Evolutionary conservation across 2,329 filamentous ascomycete genomes (phyloP), one percentile per base, ranked within the genome.

Genomic region (Nannizziopsis barbatae): DNA sequence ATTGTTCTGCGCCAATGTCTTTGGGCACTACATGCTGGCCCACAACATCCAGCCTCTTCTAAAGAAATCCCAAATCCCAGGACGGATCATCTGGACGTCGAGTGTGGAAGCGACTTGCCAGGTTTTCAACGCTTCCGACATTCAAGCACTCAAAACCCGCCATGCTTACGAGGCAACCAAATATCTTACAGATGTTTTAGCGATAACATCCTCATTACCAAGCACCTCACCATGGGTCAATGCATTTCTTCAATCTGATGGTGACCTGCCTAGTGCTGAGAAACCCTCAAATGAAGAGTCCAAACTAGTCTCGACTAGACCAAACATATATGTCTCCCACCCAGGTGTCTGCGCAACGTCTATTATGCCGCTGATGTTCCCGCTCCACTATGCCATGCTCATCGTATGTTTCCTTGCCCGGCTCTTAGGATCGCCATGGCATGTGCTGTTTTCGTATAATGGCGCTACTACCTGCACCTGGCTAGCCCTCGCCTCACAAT

Each of bases 1-100:
- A 56, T 80, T 95, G 14, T 98, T 96, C 63, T 84, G 83, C 62
- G 83, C 90, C 43, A 96, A 96, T 61, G 76, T 95, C 27, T 96
- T 98, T 62, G 92, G 92, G 0, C 92, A 98, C 69, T 96, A 98
- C 63, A 70, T 95, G 60, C 79, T 98, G 18, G 79, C 79, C 12
- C 89, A 95, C 64, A 80, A 83, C 60, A 75, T 96, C 9, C 75
- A 84, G 56, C 83, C 86, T 0, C 71, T 95, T 9, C 75, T 98
- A 57, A 59, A 65, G 12, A 57, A 59, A 36, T 54, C 66, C 49
- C 54, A 66, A 35, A 61, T 71, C 1, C 61, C 63, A 2, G 84
- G 80, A 7, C 79, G 87, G 44, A 75, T 98, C 45, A 76, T 96
- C 54, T 96, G 90, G 89, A 80, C 88, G 8, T 85, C 83, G 53